Percentiles rank a stretch among this genome's conserved stretches.
These are phyloP conservation scores for Paraphoma chrysanthemicola DNA, from an alignment of 2,329 filamentous ascomycete species.

Conservation along the genomic window DNA sequence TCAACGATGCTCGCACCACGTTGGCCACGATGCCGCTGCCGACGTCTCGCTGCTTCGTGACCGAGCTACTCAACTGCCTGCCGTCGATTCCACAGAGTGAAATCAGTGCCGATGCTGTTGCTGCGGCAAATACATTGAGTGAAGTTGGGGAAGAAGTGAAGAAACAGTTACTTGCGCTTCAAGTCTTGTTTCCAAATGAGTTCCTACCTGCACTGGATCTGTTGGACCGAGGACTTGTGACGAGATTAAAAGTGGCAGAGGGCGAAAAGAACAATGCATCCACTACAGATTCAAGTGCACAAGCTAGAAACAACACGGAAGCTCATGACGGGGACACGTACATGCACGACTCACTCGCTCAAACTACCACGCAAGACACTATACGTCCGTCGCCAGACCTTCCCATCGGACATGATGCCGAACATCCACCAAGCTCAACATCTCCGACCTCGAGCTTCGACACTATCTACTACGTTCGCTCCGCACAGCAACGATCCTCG, in stretches of 20 bases:
- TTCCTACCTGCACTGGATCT: conserved; percentile 87
- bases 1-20: conserved; percentile 10
- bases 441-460: not conserved
- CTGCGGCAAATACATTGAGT: conserved; percentile 52
- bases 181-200: conserved; percentile 82
- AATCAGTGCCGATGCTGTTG: conserved; percentile 19
- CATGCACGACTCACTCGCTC: not conserved
- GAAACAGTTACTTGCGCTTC: conserved; percentile 74
- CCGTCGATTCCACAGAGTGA: conserved; percentile 3
- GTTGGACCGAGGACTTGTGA: conserved; percentile 78
- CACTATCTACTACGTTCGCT: conserved; percentile 69
- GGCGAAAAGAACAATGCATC: not conserved
- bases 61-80: conserved; percentile 40
- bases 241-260: conserved; percentile 50
- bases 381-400: no score
- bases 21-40: conserved; percentile 23
- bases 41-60: conserved; percentile 40
- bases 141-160: conserved; percentile 32
- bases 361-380: no score
- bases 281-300: not conserved
- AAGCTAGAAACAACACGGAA: not conserved
- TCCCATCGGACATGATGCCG: not conserved
- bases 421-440: not conserved
- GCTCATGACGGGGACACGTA: no score
- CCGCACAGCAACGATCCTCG: conserved; percentile 55